Base-by-base conservation (phyloP, 805 yeast genomes). In the Tetrapisispora namnaoensis region DNA sequence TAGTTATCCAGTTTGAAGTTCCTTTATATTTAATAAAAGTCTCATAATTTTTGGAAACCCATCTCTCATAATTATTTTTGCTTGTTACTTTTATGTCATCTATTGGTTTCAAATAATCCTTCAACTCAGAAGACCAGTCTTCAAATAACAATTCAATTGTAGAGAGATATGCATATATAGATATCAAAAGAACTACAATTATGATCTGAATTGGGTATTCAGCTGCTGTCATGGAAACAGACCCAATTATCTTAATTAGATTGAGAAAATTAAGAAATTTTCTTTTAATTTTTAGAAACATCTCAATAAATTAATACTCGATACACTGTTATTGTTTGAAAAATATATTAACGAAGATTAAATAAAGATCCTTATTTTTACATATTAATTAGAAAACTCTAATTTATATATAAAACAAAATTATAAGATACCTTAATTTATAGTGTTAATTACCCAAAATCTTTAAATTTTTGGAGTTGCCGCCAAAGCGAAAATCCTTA, bases 181-280 rank as follows among this genome's bases (percentile, higher is more conserved):
- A 95, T 36, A 87, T 63, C 43, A 89, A 68, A 13, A 91, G 75
- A 5, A 88, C 77, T 49, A 79, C 60, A 43, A 88, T 78, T 47
- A 90, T 81, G 47, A 88, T 76, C 66, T 90, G 98, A 55, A 91
- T 86, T n/a, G 99, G 99, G 61, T 82, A 76, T 51, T 78, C 76
- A 16, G 95, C 93, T 46, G 91, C 79, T 18, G 75, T 63, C 49
- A 63, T 69, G 10, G 79, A 74, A 34, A 70, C 50, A 50, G 70
- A 71, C 42, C 86, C 83, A 46, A 42, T 42, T 17, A 32, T 13
- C 16, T 42, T 18, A 14, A 42, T 32, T 20, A 32, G 22, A 14
- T 16, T 30, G 2, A 35, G 44, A 42, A 30, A 30, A 6, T 6
- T 20, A 4, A 79, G 57, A 18, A 59, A 60, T 11, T 16, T 18